Percentiles rank a stretch among this genome's conserved stretches.
These are phyloP conservation scores for Umbelopsis vinacea DNA, from an alignment of 192 early-diverging fungal species.

Conservation along the genomic window DNA sequence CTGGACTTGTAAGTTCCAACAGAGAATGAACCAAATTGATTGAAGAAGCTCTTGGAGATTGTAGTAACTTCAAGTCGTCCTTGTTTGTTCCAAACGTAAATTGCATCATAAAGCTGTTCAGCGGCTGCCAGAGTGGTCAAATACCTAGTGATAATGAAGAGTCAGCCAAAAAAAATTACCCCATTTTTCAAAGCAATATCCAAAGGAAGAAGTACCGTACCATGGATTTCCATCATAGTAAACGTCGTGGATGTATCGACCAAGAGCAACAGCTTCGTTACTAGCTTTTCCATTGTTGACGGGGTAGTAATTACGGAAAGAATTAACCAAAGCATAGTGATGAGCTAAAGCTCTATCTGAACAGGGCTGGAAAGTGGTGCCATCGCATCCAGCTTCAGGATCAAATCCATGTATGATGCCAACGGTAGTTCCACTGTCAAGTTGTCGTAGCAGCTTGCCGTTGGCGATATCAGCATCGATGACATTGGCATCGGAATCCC, in stretches of 20 bases:
- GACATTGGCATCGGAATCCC: not conserved
- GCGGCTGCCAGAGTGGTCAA: slow-evolving; percentile 15
- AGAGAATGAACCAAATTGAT: not conserved
- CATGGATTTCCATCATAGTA: slow-evolving; percentile 7
- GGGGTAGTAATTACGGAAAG: not conserved
- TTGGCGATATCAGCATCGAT: not conserved
- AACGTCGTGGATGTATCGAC: not conserved
- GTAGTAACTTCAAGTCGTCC: not conserved
- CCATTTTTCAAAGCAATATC: too few relatives aligned
- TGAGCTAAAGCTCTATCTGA: slow-evolving; percentile 16
- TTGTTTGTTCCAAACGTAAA: slow-evolving; percentile 17
- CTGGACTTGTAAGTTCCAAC: slow-evolving; percentile 3
- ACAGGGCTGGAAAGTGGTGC: slow-evolving; percentile 11
- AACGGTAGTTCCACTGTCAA: slow-evolving; percentile 5
- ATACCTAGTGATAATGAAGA: not conserved
- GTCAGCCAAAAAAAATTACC: too few relatives aligned
- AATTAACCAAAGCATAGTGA: not conserved
- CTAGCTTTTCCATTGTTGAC: slow-evolving; percentile 1
- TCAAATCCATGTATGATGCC: slow-evolving; percentile 10
- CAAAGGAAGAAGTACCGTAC: not conserved
- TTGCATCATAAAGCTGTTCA: slow-evolving; percentile 13
- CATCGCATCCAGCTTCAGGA: slow-evolving; percentile 9
- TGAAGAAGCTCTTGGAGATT: not conserved
- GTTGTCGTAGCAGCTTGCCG: not conserved
- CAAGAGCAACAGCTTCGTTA: slow-evolving; percentile 3